phyloP scores from a whole-genome alignment of 129 eudicot species.

The Logfia minima region DNA sequence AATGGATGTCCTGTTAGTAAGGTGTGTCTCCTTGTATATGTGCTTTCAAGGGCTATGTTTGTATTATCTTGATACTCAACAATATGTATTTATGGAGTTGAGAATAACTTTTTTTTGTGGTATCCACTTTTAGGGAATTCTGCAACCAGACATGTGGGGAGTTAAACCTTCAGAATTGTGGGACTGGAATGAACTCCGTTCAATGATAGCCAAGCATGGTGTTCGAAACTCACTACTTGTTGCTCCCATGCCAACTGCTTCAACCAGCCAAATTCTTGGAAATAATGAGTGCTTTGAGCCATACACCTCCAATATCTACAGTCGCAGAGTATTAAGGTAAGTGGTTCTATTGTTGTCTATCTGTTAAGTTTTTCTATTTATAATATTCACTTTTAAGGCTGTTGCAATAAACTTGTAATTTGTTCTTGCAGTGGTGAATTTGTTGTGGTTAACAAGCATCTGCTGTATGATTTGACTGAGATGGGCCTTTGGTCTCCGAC shows the following conservation, averaged over 20 bases:
- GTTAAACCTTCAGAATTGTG: slow-evolving; percentile 75
- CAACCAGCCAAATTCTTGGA: slow-evolving; percentile 98
- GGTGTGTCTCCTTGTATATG: slow-evolving; percentile 40
- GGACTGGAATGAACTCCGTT: slow-evolving; percentile 79
- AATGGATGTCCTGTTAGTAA: slow-evolving; percentile 85
- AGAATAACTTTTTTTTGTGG: not conserved
- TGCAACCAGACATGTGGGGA: slow-evolving; percentile 99
- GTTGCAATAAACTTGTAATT: slow-evolving; percentile 6
- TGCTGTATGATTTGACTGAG: slow-evolving; percentile 81
- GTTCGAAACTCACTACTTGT: slow-evolving; percentile 84
- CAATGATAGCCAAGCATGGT: slow-evolving; percentile 67
- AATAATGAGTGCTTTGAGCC: slow-evolving; percentile 97
- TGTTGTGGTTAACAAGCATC: slow-evolving; percentile 95
- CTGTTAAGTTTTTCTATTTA: no score
- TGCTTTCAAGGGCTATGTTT: not conserved
- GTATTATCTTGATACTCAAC: not conserved
- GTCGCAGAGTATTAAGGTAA: slow-evolving; percentile 86
- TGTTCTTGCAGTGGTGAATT: slow-evolving; percentile 81
- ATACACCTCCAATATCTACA: slow-evolving; percentile 89
- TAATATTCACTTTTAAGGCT: not conserved
- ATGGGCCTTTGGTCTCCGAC: slow-evolving; percentile 92
- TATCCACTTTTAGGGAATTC: slow-evolving; percentile 53
- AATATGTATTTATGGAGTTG: not conserved
- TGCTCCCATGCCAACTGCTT: slow-evolving; percentile 99
- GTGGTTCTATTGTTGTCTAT: no score